These are phyloP conservation scores for Fusarium lyarnte DNA, from an alignment of 2,329 filamentous ascomycete species.

Conservation along the genomic window DNA sequence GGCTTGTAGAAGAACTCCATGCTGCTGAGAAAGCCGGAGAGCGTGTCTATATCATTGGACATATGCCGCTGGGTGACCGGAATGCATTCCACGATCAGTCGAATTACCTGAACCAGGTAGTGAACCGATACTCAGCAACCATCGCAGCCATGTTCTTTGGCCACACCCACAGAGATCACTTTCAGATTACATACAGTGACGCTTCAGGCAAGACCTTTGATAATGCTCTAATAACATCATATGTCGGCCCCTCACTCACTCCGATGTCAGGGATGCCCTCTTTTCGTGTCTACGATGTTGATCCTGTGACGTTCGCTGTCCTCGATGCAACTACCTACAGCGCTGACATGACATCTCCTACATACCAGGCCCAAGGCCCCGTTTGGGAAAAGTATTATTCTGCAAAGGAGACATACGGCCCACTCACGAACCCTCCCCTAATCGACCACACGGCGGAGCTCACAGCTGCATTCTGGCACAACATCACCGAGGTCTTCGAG, in stretches of 20 bases:
- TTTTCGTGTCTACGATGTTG: slow-evolving; percentile 68
- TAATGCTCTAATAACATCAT: slow-evolving; percentile 61
- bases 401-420: slow-evolving; percentile 63
- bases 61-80: slow-evolving; percentile 62
- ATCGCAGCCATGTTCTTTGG: slow-evolving; percentile 66
- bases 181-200: slow-evolving; percentile 63
- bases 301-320: slow-evolving; percentile 65
- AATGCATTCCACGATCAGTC: slow-evolving; percentile 64
- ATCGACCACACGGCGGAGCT: slow-evolving; percentile 54
- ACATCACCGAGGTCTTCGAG: slow-evolving; percentile 61
- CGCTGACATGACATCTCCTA: slow-evolving; percentile 58
- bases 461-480: slow-evolving; percentile 68
- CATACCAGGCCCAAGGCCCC: slow-evolving; percentile 57
- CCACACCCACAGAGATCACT: slow-evolving; percentile 67
- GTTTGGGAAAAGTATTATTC: slow-evolving; percentile 67
- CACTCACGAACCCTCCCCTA: slow-evolving; percentile 54
- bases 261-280: slow-evolving; percentile 65
- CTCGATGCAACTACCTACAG: slow-evolving; percentile 64
- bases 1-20: slow-evolving; percentile 64
- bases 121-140: slow-evolving; percentile 62
- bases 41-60: slow-evolving; percentile 66
- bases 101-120: slow-evolving; percentile 62
- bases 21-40: slow-evolving; percentile 61
- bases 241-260: slow-evolving; percentile 64
- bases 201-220: slow-evolving; percentile 53